Percentiles rank a stretch among this genome's conserved stretches.
Conservation (phyloP, 345 rosid species). For the Populus euphratica region DNA sequence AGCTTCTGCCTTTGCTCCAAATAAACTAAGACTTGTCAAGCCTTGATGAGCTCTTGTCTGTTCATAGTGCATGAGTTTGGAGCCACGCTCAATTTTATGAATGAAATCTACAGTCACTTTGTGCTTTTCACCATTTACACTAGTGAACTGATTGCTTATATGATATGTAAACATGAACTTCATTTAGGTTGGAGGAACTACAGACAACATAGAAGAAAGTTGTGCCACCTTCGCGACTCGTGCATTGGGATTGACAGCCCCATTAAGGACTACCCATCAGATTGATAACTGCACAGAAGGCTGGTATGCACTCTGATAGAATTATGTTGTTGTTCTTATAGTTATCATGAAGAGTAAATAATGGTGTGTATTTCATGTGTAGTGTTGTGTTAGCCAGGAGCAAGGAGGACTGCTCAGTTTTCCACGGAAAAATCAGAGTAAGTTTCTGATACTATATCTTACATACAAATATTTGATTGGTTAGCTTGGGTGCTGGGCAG, state of each 20-base stretch:
- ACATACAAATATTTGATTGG: background rate
- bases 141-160: background rate
- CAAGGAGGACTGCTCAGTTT: slow-evolving; percentile 76
- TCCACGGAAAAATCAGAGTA: slow-evolving; percentile 74
- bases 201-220: slow-evolving; percentile 88
- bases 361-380: slow-evolving; percentile 25
- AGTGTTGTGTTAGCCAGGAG: slow-evolving; percentile 83
- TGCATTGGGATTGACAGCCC: slow-evolving; percentile 57
- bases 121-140: background rate
- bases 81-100: background rate
- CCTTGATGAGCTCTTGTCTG: background rate
- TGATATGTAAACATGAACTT: slow-evolving; percentile 2
- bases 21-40: background rate
- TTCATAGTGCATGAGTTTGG: background rate
- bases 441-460: slow-evolving; percentile 21
- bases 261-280: slow-evolving; percentile 84
- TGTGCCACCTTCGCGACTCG: slow-evolving; percentile 86
- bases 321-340: background rate
- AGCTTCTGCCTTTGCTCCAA: background rate
- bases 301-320: slow-evolving; percentile 45
- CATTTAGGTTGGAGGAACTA: slow-evolving; percentile 83
- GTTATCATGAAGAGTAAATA: slow-evolving; percentile 4
- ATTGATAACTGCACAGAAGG: slow-evolving; percentile 98
- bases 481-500: background rate
- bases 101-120: background rate